Evolutionary conservation across 2,329 filamentous ascomycete genomes (phyloP).

Genomic region (Metarhizium robertsii): DNA sequence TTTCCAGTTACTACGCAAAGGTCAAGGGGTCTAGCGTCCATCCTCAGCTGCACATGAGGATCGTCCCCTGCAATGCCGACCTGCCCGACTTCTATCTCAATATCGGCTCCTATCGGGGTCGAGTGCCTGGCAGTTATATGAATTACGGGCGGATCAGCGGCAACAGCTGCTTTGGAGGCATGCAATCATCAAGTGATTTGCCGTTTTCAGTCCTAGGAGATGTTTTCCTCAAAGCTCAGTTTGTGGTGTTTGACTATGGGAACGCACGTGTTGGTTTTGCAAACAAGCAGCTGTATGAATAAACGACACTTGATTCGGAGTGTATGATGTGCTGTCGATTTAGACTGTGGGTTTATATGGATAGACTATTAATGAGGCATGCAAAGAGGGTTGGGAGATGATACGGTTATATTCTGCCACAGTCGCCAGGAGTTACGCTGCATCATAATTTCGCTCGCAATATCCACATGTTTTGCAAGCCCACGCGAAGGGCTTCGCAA

Average conservation of each 20-base stretch:
- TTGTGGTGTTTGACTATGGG: conserved; percentile 30
- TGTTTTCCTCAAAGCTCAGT: conserved; percentile 34
- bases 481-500: not conserved
- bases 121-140: conserved; percentile 27
- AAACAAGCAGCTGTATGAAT: conserved; percentile 20
- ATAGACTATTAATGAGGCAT: not conserved
- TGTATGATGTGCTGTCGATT: not conserved
- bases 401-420: too few relatives aligned
- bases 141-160: conserved; percentile 23
- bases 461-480: too few relatives aligned
- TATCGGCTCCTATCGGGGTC: conserved; percentile 23
- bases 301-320: not conserved
- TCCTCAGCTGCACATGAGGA: conserved; percentile 40
- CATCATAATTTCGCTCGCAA: too few relatives aligned
- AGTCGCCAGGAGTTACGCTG: too few relatives aligned
- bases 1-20: conserved; percentile 49
- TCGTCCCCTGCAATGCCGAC: conserved; percentile 44
- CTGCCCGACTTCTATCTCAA: conserved; percentile 34
- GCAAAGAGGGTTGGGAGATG: not conserved
- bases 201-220: conserved; percentile 31
- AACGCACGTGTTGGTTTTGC: conserved; percentile 26
- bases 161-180: conserved; percentile 25
- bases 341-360: not conserved
- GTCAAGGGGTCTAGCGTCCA: conserved; percentile 41
- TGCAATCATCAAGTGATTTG: conserved; percentile 26